phyloP scores from a whole-genome alignment of 1,284 basidiomycete genomes.

The Pyrrhoderma lamaoense region DNA sequence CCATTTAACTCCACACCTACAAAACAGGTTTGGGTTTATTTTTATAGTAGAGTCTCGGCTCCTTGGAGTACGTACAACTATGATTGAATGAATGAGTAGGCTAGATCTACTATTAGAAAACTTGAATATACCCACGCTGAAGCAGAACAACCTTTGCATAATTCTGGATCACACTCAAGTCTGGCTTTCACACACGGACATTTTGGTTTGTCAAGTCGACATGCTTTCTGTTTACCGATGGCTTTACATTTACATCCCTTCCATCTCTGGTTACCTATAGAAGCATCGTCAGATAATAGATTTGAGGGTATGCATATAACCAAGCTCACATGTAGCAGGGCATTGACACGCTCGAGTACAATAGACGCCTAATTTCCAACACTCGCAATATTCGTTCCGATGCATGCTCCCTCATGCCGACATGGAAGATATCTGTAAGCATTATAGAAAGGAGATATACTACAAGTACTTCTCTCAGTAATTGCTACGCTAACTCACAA shows the following conservation, averaged over 20 bases:
- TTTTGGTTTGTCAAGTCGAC: neutral
- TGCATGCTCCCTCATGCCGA: slow-evolving; percentile 5
- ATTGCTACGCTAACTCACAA: neutral
- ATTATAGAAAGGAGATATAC: neutral
- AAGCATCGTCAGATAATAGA: neutral
- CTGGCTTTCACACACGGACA: slow-evolving; percentile 6
- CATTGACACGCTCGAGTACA: slow-evolving; percentile 7
- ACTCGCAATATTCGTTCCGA: neutral
- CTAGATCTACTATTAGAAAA: too few species aligned
- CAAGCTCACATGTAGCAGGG: slow-evolving; percentile 1
- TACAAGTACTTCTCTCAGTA: neutral
- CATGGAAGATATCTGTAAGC: neutral
- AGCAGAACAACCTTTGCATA: neutral
- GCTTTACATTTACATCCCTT: slow-evolving; percentile 5
- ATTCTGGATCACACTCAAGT: slow-evolving; percentile 10
- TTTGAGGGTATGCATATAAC: neutral
- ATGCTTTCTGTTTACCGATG: neutral
- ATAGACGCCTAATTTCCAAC: slow-evolving; percentile 3
- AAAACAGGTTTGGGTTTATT: too few species aligned
- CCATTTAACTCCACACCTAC: neutral
- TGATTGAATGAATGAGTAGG: too few species aligned
- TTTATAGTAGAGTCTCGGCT: too few species aligned
- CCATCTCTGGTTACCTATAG: slow-evolving; percentile 9
- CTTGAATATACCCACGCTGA: neutral
- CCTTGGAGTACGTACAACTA: too few species aligned